Evolutionary conservation across 495 filamentous ascomycete species (phyloP).

Genomic region (Extremus antarcticus): DNA sequence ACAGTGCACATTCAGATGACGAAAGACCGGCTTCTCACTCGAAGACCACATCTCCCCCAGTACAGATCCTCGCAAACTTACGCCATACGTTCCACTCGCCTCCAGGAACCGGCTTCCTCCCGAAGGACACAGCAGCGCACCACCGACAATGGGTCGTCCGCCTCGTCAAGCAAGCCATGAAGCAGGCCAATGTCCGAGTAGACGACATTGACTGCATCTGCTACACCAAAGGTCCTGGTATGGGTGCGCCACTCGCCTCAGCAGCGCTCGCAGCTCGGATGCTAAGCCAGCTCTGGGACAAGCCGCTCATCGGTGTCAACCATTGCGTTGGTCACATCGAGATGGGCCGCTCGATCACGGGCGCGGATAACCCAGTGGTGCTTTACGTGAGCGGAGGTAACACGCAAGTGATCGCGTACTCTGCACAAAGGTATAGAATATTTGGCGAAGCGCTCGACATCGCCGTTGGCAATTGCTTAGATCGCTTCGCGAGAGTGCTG

Average conservation of each 20-base stretch:
- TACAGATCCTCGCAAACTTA: conserved; percentile 74
- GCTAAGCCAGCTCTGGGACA: conserved; percentile 75
- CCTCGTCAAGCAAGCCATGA: conserved; percentile 64
- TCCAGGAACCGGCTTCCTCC: conserved; percentile 87
- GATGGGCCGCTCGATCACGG: conserved; percentile 92
- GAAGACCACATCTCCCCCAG: conserved; percentile 33
- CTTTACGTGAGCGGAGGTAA: conserved; percentile 95
- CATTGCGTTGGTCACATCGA: conserved; percentile 97
- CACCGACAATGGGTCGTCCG: conserved; percentile 77
- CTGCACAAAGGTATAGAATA: conserved; percentile 84
- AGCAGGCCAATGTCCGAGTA: conserved; percentile 50
- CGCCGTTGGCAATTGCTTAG: conserved; percentile 93
- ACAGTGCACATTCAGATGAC: conserved; percentile 20
- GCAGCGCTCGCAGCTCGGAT: conserved; percentile 79
- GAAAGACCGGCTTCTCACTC: conserved; percentile 30
- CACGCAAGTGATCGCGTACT: conserved; percentile 96
- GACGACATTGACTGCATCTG: conserved; percentile 79
- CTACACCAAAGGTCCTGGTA: conserved; percentile 90
- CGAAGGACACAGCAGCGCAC: conserved; percentile 89
- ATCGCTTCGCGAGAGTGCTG: conserved; percentile 85
- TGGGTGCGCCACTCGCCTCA: conserved; percentile 88
- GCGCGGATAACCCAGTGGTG: conserved; percentile 83
- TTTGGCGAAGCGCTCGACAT: conserved; percentile 97
- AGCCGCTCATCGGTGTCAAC: conserved; percentile 81
- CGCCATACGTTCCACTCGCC: conserved; percentile 88